Evolutionary conservation across 2,329 filamentous ascomycete species (phyloP).

Genomic region (Penicillium sp.): DNA sequence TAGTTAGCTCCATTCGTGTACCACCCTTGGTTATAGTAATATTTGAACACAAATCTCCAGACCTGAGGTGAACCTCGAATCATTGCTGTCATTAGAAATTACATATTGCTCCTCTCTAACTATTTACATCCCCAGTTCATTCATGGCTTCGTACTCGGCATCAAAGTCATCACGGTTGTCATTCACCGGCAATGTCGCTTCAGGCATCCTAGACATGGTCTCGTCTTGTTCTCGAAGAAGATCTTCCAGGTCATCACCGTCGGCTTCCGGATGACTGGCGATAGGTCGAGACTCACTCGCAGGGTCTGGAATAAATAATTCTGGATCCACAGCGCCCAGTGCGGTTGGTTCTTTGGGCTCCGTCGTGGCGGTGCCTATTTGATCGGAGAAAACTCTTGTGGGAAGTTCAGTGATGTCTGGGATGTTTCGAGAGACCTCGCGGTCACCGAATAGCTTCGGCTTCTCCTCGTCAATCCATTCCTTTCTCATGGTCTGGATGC

Average conservation of each 20-base stretch:
- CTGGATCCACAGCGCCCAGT: constrained; percentile 7
- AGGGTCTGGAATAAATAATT: constrained; percentile 30
- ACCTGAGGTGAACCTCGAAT: background rate
- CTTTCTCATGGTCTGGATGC: constrained; percentile 66
- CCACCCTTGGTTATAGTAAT: constrained; percentile 1
- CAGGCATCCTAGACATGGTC: constrained; percentile 4
- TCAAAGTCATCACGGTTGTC: constrained; percentile 42
- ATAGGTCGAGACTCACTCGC: constrained; percentile 7
- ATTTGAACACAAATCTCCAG: background rate
- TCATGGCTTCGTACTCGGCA: constrained; percentile 65
- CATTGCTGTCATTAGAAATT: constrained; percentile 8
- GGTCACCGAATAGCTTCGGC: constrained; percentile 17
- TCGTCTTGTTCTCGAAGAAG: constrained; percentile 48
- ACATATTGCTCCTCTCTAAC: background rate
- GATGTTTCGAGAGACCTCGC: background rate
- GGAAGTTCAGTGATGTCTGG: constrained; percentile 1
- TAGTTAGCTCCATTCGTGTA: constrained; percentile 3
- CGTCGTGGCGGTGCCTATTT: background rate
- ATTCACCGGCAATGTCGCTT: constrained; percentile 1
- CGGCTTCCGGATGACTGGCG: constrained; percentile 27
- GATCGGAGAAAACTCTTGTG: constrained; percentile 4
- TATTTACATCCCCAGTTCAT: constrained; percentile 26
- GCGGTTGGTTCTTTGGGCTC: background rate
- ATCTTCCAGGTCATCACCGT: constrained; percentile 49
- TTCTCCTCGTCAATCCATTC: constrained; percentile 76